phyloP scores from a whole-genome alignment of 768 basidiomycete species.

The Termitomyces sp. region DNA sequence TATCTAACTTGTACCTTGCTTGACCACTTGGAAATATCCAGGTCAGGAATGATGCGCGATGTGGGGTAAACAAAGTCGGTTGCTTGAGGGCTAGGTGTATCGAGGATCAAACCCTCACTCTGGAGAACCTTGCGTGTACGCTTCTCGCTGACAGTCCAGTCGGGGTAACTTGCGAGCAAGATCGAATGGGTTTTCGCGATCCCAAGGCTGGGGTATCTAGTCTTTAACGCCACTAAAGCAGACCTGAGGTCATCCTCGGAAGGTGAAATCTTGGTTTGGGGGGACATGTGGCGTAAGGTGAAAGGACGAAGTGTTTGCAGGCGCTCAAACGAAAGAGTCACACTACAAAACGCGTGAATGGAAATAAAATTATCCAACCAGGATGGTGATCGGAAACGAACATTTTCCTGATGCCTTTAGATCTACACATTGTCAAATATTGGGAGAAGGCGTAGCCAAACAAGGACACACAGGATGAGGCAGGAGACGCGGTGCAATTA shows the following conservation, averaged over 20 bases:
- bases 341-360: neutral
- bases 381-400: neutral
- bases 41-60: constrained; percentile 59
- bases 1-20: constrained; percentile 60
- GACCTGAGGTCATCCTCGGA: constrained; percentile 59
- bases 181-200: constrained; percentile 67
- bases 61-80: constrained; percentile 41
- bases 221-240: constrained; percentile 52
- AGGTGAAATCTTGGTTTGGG: constrained; percentile 34
- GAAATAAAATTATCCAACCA: constrained; percentile 14
- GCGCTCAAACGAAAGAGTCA: neutral
- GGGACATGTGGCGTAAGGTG: constrained; percentile 8
- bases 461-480: constrained; percentile 5
- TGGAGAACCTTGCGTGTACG: constrained; percentile 72
- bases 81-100: constrained; percentile 13
- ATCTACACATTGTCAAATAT: constrained; percentile 13
- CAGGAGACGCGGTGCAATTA: constrained; percentile 12
- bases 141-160: constrained; percentile 84
- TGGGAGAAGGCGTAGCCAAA: constrained; percentile 3
- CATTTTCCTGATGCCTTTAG: constrained; percentile 10
- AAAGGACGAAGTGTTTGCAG: neutral
- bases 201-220: constrained; percentile 60
- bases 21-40: constrained; percentile 64
- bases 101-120: constrained; percentile 45
- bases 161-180: constrained; percentile 53